These are phyloP conservation scores for Aspergillus arachidicola DNA, from an alignment of 2,329 filamentous ascomycete species.

Conservation along the genomic window DNA sequence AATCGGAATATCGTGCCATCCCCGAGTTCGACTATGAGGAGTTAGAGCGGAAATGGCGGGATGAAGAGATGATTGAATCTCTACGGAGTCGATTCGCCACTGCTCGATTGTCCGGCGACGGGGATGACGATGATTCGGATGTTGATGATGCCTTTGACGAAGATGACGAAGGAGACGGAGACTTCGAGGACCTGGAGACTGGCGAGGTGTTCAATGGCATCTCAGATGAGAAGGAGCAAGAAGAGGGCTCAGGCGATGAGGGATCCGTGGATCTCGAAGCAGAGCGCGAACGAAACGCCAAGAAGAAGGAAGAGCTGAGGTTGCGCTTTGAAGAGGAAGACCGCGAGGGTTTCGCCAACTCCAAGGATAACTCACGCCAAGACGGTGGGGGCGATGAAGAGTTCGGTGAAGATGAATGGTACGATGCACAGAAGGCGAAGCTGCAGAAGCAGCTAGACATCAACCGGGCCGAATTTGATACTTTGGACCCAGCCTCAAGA, in stretches of 20 bases:
- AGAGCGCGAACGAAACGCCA: slow-evolving; percentile 88
- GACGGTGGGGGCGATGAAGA: slow-evolving; percentile 68
- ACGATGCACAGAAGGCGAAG: slow-evolving; percentile 91
- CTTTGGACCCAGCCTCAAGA: slow-evolving; percentile 80
- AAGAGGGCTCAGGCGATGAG: slow-evolving; percentile 50
- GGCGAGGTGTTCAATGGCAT: slow-evolving; percentile 58
- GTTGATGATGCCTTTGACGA: slow-evolving; percentile 56
- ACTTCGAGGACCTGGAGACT: slow-evolving; percentile 83
- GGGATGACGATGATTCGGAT: slow-evolving; percentile 54
- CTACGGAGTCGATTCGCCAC: slow-evolving; percentile 76
- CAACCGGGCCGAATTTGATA: slow-evolving; percentile 91
- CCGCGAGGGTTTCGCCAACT: slow-evolving; percentile 83
- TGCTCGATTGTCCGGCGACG: slow-evolving; percentile 61
- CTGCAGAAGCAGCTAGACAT: slow-evolving; percentile 96
- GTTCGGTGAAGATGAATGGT: slow-evolving; percentile 98
- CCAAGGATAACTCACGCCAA: slow-evolving; percentile 79
- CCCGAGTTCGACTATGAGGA: slow-evolving; percentile 78
- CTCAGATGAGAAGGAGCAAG: slow-evolving; percentile 53
- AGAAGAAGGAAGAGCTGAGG: slow-evolving; percentile 90
- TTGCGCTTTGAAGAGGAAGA: slow-evolving; percentile 97
- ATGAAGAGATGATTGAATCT: slow-evolving; percentile 73
- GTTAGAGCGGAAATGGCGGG: slow-evolving; percentile 82
- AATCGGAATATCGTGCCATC: slow-evolving; percentile 74
- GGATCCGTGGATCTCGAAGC: slow-evolving; percentile 66
- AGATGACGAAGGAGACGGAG: slow-evolving; percentile 74